Conservation (phyloP, 768 basidiomycete species). For the Pleurotus cornucopiae region DNA sequence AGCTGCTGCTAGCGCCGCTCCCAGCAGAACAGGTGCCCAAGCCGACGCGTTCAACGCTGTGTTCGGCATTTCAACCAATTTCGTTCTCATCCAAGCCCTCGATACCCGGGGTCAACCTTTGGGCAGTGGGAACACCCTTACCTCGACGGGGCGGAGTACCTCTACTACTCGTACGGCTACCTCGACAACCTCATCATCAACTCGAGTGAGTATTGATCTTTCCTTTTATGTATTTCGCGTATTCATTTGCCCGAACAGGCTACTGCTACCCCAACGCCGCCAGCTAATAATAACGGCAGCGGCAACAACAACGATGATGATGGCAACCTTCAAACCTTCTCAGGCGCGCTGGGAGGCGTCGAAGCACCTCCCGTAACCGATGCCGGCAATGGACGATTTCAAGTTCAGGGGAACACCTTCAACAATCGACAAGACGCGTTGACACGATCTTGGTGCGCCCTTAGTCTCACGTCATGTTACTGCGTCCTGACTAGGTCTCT, state of each 20-base stretch:
- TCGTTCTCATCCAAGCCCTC: conserved; percentile 36
- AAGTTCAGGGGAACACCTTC: conserved; percentile 48
- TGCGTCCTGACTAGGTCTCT: background rate
- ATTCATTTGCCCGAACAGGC: conserved; percentile 3
- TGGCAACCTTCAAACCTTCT: conserved; percentile 47
- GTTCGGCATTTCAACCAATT: conserved; percentile 52
- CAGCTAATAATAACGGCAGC: conserved; percentile 8
- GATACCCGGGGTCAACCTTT: conserved; percentile 41
- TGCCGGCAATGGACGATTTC: conserved; percentile 38
- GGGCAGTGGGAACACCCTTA: conserved; percentile 16
- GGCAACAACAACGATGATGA: conserved; percentile 6
- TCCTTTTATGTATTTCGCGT: background rate
- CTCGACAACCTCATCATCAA: conserved; percentile 11
- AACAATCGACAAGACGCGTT: conserved; percentile 41
- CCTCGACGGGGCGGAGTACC: no score
- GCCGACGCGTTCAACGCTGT: conserved; percentile 61
- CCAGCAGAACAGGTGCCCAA: conserved; percentile 44
- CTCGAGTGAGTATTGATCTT: conserved; percentile 7
- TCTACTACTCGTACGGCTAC: conserved; percentile 6
- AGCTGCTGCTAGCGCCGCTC: conserved; percentile 36
- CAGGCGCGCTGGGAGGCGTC: conserved; percentile 42
- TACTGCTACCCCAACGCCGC: conserved; percentile 9
- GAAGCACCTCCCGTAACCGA: conserved; percentile 40
- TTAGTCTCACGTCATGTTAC: background rate
- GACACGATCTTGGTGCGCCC: conserved; percentile 40